A percentile compares a stretch with the other conserved stretches of the same genome.
Evolutionary conservation across 2,329 filamentous ascomycete genomes (phyloP).

Genomic region (Pestalotiopsis sp.): DNA sequence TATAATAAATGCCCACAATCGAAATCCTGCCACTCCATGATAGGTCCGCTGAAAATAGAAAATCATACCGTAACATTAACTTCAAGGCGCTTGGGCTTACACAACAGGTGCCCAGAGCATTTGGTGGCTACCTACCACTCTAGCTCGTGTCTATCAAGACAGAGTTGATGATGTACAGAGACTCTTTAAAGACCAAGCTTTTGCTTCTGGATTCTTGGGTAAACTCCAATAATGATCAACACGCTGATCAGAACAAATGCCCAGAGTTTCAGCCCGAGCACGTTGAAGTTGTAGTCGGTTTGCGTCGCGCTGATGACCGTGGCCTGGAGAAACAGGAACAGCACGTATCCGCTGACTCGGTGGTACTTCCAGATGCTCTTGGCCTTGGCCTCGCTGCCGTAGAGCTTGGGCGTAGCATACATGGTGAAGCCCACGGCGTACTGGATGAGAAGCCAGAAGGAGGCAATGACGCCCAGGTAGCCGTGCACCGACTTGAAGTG

Average conservation of each 20-base stretch:
- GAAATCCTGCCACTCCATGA: too few relatives aligned
- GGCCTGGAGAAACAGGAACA: constrained; percentile 70
- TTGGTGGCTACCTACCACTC: not conserved
- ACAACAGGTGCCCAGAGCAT: not conserved
- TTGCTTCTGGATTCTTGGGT: constrained; percentile 77
- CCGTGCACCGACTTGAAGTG: constrained; percentile 85
- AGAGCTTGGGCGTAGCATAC: constrained; percentile 70
- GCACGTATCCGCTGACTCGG: constrained; percentile 73
- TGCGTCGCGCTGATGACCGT: constrained; percentile 76
- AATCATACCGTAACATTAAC: too few relatives aligned
- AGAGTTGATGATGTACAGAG: not conserved
- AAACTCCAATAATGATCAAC: constrained; percentile 70
- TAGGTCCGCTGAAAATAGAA: too few relatives aligned
- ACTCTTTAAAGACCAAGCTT: constrained; percentile 67
- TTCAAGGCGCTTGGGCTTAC: too few relatives aligned
- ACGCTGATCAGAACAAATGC: constrained; percentile 67
- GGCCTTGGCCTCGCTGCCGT: constrained; percentile 78
- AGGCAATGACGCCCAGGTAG: constrained; percentile 78
- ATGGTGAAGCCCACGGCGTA: constrained; percentile 80
- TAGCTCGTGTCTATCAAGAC: not conserved
- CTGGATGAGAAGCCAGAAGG: constrained; percentile 71
- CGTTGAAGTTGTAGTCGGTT: constrained; percentile 72
- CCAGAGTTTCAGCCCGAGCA: constrained; percentile 77
- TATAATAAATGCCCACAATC: too few relatives aligned
- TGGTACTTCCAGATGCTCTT: constrained; percentile 92